These are phyloP conservation scores for Scleroderma citrinum DNA, from an alignment of 768 basidiomycete genomes.

Conservation along the genomic window DNA sequence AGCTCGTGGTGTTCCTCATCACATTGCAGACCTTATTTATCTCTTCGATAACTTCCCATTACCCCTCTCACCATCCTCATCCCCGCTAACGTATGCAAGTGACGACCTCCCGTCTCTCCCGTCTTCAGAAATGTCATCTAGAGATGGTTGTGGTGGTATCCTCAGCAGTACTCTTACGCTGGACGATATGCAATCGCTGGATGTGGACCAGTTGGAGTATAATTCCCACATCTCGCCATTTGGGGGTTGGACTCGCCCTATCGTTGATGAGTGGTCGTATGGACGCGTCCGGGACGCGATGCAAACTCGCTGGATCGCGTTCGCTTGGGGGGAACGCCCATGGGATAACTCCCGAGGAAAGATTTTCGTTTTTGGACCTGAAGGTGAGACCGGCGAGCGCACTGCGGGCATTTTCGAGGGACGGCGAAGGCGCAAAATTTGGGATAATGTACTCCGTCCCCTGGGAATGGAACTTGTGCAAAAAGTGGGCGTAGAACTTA, in stretches of 20 bases:
- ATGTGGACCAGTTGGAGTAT: conserved; percentile 16
- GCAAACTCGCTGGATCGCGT: conserved; percentile 69
- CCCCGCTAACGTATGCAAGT: conserved; percentile 29
- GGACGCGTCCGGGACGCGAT: conserved; percentile 62
- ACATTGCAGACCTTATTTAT: conserved; percentile 69
- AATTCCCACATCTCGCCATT: conserved; percentile 8
- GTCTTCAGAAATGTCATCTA: conserved; percentile 22
- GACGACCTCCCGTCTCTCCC: conserved; percentile 28
- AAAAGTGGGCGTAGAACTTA: conserved; percentile 69
- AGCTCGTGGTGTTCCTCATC: conserved; percentile 56
- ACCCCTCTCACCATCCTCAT: conserved; percentile 33
- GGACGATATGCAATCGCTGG: conserved; percentile 23
- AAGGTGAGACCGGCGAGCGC: conserved; percentile 76
- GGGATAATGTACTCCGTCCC: conserved; percentile 63
- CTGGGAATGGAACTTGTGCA: conserved; percentile 62
- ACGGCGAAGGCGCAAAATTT: conserved; percentile 50
- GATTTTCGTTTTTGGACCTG: conserved; percentile 76
- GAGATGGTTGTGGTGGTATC: conserved; percentile 6
- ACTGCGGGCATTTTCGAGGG: conserved; percentile 59
- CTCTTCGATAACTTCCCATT: conserved; percentile 72
- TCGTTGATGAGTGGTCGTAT: conserved; percentile 65
- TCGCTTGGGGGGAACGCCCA: conserved; percentile 67
- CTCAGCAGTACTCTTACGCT: conserved; percentile 14
- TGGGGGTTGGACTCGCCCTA: conserved; percentile 48
- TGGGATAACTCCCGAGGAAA: conserved; percentile 55